Conservation (phyloP, 2,329 filamentous ascomycete species). For the Aspergillus phoenicis region DNA sequence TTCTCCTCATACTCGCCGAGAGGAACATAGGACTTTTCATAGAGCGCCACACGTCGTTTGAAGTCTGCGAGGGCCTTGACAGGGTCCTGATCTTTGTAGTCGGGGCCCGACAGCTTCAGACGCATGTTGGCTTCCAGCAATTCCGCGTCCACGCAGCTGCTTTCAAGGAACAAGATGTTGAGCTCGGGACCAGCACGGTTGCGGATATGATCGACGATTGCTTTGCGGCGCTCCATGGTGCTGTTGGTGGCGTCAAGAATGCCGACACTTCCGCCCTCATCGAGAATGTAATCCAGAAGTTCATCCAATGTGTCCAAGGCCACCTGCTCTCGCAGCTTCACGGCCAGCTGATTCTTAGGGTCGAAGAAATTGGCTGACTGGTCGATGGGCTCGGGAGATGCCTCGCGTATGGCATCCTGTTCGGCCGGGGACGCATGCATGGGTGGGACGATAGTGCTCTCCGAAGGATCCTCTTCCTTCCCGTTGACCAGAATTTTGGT, state of each 20-base stretch:
- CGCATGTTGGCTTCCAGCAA: constrained; percentile 96
- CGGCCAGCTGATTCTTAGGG: constrained; percentile 78
- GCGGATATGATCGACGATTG: constrained; percentile 81
- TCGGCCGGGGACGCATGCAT: constrained; percentile 27
- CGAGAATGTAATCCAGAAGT: constrained; percentile 82
- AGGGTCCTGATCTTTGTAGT: constrained; percentile 94
- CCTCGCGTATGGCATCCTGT: constrained; percentile 27
- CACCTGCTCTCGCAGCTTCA: constrained; percentile 84
- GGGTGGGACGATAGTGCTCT: constrained; percentile 30
- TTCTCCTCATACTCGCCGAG: constrained; percentile 89
- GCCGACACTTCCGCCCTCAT: constrained; percentile 81
- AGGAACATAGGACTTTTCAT: constrained; percentile 91
- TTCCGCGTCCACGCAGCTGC: constrained; percentile 81
- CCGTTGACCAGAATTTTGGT: constrained; percentile 63
- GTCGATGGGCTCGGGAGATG: constrained; percentile 64
- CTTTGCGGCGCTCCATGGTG: constrained; percentile 80
- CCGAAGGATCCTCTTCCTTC: constrained; percentile 42
- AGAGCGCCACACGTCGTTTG: constrained; percentile 86
- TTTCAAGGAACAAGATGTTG: constrained; percentile 93
- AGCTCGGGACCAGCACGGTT: constrained; percentile 78
- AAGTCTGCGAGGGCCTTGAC: constrained; percentile 83
- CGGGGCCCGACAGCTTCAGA: constrained; percentile 89
- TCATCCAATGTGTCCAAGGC: constrained; percentile 92
- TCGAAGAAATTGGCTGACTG: constrained; percentile 95
- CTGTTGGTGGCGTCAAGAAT: constrained; percentile 98